Percentiles rank a stretch among this genome's conserved stretches.
phyloP scores from a whole-genome alignment of 352 stramenopile genomes.

The Phytophthora tentaculata region DNA sequence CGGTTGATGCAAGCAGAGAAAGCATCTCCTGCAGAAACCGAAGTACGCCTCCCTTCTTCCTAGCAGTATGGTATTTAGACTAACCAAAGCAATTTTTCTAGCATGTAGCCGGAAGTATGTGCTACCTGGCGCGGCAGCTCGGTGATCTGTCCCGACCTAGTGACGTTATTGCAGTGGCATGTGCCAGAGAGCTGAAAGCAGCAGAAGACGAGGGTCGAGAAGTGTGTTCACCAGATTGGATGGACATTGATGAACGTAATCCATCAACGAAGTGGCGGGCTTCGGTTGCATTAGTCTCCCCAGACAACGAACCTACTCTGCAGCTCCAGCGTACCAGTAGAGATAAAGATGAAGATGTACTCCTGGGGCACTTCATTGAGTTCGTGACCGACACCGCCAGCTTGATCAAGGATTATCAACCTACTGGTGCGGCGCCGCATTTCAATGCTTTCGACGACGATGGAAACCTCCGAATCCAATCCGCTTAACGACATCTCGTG shows the following conservation, averaged over 20 bases:
- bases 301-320: constrained; percentile 25
- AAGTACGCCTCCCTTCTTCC: constrained; percentile 39
- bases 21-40: constrained; percentile 24
- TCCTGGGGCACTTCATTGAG: constrained; percentile 7
- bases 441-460: constrained; percentile 42
- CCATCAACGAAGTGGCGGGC: background rate
- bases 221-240: constrained; percentile 16
- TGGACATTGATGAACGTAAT: constrained; percentile 9
- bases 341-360: constrained; percentile 19
- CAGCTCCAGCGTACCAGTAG: background rate
- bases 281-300: constrained; percentile 25
- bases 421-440: constrained; percentile 16
- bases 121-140: constrained; percentile 52
- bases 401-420: constrained; percentile 11
- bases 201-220: constrained; percentile 31
- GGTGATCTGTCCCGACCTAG: constrained; percentile 40
- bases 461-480: constrained; percentile 31
- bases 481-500: constrained; percentile 14
- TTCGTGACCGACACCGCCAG: constrained; percentile 8
- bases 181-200: constrained; percentile 18
- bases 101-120: constrained; percentile 54
- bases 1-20: constrained; percentile 51
- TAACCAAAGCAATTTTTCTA: constrained; percentile 10
- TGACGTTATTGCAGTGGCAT: constrained; percentile 51
- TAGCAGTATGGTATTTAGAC: background rate